A percentile compares a stretch with the other conserved stretches of the same genome.
phyloP scores from a whole-genome alignment of 116 monocot genomes.

The Cymodocea nodosa region DNA sequence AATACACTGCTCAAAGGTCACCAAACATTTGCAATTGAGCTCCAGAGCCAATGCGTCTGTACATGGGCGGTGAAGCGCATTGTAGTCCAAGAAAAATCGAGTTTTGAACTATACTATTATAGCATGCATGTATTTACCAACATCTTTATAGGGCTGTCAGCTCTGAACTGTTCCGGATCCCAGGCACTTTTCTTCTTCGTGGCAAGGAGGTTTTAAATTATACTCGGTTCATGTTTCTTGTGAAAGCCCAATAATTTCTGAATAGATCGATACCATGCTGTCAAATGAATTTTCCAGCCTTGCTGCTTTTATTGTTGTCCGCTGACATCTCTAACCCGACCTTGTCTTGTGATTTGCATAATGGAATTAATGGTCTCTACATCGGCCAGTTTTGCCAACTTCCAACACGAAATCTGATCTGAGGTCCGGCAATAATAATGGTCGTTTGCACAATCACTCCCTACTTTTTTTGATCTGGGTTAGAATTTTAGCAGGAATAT shows the following conservation, averaged over 20 bases:
- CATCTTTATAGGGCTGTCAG: background rate
- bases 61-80: background rate
- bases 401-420: no score
- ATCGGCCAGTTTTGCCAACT: no score
- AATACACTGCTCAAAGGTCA: background rate
- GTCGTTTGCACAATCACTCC: no score
- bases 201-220: background rate
- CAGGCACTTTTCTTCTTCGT: background rate
- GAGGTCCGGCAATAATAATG: no score
- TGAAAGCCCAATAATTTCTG: slow-evolving; percentile 2
- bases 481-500: no score
- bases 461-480: no score
- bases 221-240: background rate
- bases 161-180: background rate
- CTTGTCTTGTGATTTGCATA: no score
- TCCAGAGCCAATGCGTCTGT: background rate
- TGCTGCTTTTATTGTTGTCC: no score
- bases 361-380: no score
- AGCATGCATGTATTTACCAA: background rate
- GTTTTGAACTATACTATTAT: background rate
- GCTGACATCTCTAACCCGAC: no score
- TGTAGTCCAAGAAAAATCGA: background rate
- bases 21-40: slow-evolving; percentile 1
- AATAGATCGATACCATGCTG: no score
- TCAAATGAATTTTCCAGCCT: no score